Evolutionary conservation across 2,329 filamentous ascomycete species (phyloP).

Genomic region (Aspergillus jensenii): DNA sequence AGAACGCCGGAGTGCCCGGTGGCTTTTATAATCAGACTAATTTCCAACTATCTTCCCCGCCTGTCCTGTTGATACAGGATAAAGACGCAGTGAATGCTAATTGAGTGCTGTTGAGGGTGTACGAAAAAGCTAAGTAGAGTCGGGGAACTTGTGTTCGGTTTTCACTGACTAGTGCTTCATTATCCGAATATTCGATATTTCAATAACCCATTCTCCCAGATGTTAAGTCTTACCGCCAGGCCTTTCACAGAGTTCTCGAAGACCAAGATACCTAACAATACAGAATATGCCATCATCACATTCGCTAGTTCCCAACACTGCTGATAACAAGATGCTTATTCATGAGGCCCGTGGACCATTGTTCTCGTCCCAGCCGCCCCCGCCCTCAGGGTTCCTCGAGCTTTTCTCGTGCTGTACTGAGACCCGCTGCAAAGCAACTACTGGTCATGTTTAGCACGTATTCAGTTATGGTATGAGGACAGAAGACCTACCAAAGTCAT

Average conservation of each 20-base stretch:
- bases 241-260: background rate
- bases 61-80: background rate
- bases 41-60: background rate
- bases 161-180: background rate
- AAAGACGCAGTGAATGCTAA: background rate
- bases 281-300: background rate
- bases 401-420: slow-evolving; percentile 89
- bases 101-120: background rate
- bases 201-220: background rate
- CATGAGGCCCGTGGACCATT: background rate
- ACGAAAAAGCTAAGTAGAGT: background rate
- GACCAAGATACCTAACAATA: slow-evolving; percentile 3
- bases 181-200: background rate
- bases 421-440: slow-evolving; percentile 85
- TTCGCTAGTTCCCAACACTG: background rate
- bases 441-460: slow-evolving; percentile 57
- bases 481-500: slow-evolving; percentile 76
- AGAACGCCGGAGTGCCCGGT: slow-evolving; percentile 6
- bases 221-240: background rate
- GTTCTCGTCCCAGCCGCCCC: background rate
- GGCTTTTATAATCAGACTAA: slow-evolving; percentile 9
- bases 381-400: slow-evolving; percentile 11
- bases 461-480: background rate
- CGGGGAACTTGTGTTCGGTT: background rate
- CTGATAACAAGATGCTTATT: background rate